A percentile compares a stretch with the other conserved stretches of the same genome.
Evolutionary conservation across 2,329 filamentous ascomycete genomes (phyloP).

Genomic region (Dactylonectria estremocensis): DNA sequence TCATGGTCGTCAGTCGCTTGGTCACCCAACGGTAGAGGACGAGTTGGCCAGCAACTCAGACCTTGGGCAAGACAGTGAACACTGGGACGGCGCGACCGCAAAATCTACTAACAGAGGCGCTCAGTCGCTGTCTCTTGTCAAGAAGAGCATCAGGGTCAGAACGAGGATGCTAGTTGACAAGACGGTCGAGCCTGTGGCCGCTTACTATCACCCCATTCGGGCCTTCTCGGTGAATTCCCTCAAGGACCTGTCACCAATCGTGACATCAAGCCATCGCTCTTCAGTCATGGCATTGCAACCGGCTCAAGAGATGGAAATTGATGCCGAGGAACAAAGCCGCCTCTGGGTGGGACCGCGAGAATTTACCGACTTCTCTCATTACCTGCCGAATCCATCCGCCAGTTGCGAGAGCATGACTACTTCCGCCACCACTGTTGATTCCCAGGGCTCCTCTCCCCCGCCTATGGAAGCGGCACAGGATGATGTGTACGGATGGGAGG

Average conservation of each 20-base stretch:
- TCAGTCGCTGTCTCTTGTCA: slow-evolving; percentile 40
- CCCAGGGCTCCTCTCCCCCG: slow-evolving; percentile 35
- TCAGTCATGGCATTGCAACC: slow-evolving; percentile 25
- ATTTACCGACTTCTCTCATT: slow-evolving; percentile 56
- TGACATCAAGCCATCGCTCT: slow-evolving; percentile 16
- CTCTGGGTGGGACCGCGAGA: slow-evolving; percentile 24
- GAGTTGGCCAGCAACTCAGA: slow-evolving; percentile 39
- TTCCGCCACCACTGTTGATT: slow-evolving; percentile 31
- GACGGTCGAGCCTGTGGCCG: slow-evolving; percentile 21
- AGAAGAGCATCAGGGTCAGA: slow-evolving; percentile 46
- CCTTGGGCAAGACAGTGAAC: slow-evolving; percentile 49
- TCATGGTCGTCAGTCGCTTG: slow-evolving; percentile 59
- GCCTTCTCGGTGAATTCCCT: slow-evolving; percentile 22
- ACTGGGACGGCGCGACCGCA: slow-evolving; percentile 65
- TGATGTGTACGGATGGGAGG: slow-evolving; percentile 70
- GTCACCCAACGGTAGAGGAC: slow-evolving; percentile 36
- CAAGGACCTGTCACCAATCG: slow-evolving; percentile 8
- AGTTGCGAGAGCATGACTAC: slow-evolving; percentile 35
- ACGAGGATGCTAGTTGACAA: slow-evolving; percentile 36
- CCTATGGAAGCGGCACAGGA: slow-evolving; percentile 25
- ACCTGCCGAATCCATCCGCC: slow-evolving; percentile 53
- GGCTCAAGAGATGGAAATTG: slow-evolving; percentile 25
- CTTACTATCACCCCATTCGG: slow-evolving; percentile 12
- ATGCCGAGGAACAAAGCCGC: slow-evolving; percentile 9
- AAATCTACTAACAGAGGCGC: slow-evolving; percentile 53